Percentiles rank a stretch among this genome's conserved stretches.
Evolutionary conservation across 2,329 filamentous ascomycete genomes (phyloP).

Genomic region (Trichoderma simmonsii): DNA sequence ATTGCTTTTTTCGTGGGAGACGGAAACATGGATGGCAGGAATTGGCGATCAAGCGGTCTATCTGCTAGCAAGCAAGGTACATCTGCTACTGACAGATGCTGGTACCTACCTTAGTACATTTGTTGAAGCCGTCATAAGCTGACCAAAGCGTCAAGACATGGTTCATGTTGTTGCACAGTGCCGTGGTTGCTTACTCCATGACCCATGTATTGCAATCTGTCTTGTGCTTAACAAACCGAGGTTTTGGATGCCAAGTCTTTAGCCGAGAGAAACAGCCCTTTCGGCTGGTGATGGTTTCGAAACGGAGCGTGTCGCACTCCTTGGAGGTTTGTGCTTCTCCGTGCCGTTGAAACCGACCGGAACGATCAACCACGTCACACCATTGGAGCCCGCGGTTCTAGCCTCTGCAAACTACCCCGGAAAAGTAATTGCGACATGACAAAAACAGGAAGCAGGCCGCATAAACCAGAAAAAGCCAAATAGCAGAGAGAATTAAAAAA

Average conservation of each 20-base stretch:
- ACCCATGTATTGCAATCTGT: not conserved
- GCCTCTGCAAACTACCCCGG: not conserved
- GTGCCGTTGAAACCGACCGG: constrained; percentile 11
- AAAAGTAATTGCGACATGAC: not conserved
- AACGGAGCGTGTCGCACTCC: constrained; percentile 8
- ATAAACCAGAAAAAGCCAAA: not conserved
- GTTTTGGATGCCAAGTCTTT: not conserved
- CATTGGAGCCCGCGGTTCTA: not conserved
- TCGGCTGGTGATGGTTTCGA: not conserved
- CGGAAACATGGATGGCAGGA: not conserved
- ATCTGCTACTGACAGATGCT: not conserved
- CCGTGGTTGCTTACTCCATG: not conserved
- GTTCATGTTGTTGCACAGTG: not conserved
- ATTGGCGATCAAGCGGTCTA: not conserved
- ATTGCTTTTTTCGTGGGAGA: not conserved
- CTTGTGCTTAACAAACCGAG: not conserved
- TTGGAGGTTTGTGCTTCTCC: not conserved
- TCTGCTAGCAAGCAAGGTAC: not conserved
- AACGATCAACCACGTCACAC: constrained; percentile 11
- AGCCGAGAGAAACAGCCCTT: not conserved
- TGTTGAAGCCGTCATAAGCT: not conserved
- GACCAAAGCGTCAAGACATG: not conserved
- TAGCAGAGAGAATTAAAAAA: not conserved
- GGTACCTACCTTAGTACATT: not conserved
- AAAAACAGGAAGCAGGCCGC: not conserved